Base-by-base conservation (phyloP, 1,284 basidiomycete genomes). In the Pseudomicrostroma phylloplanum region DNA sequence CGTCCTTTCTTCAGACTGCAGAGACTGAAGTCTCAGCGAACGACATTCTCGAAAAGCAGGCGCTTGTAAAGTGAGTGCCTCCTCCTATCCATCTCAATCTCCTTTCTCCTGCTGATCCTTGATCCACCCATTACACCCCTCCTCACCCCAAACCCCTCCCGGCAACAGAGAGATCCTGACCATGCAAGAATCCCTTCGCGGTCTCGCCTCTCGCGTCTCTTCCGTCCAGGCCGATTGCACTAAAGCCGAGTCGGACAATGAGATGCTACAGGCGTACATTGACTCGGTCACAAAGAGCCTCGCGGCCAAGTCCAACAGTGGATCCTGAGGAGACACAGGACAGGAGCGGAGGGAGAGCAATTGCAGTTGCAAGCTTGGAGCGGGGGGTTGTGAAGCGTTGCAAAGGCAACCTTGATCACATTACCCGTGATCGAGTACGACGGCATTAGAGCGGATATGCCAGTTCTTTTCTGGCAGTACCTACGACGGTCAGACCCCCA, bases 271-370 rank as follows among this genome's bases (percentile, higher is more conserved):
- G 64, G 70, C 71, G 7, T 79, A 79, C 60, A 73, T 78, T 21
- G 77, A 79, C 57, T 73, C 72, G 49, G 75, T 79, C 57, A 79
- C 76, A 57, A 79, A 78, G 65, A 78, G 71, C 58, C 61, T 79
- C n/a, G 77, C 77, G 8, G 71, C 76, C 0, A 74, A 73, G 56
- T 49, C 36, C 41, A 63, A 58, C 9, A 36, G 30, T 9, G 30
- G 4, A 4, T 36, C 30, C 4, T 56, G 46, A 49, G 46, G 46
- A 12, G n/a, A 12, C 3, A 49, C 3, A 4, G 30, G 30, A 36
- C 3, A 9, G 30, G n/a, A n/a, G n/a, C n/a, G n/a, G n/a, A n/a
- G n/a, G n/a, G n/a, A n/a, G n/a, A n/a, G n/a, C n/a, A n/a, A n/a
- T n/a, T n/a, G n/a, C n/a, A n/a, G n/a, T n/a, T n/a, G n/a, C n/a